Base-by-base conservation (phyloP, 192 early-diverging fungal species). In the Coemansia nantahalensis region DNA sequence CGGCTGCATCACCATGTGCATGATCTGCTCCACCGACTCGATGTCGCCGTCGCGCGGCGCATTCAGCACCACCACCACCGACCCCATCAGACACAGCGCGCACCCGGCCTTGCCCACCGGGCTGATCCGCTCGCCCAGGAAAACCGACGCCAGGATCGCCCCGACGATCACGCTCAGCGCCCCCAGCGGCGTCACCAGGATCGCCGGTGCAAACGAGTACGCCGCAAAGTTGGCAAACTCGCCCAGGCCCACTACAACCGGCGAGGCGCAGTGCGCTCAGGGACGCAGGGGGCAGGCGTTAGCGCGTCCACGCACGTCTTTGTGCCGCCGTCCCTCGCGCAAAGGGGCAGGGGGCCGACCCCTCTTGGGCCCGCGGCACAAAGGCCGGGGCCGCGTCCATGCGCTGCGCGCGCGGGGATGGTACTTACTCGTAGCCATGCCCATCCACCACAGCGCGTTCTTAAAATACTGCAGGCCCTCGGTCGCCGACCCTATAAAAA, bases 171-270 rank as follows among this genome's bases (percentile, higher is more conserved):
- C 92, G 61, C 88, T 91, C 17, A 90, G 78, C 22, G 92, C 91
- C 28, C 94, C 94, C 43, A 97, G 76, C 5, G 94, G 94, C 30
- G 94, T 97, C 5, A 97, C 92, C 38, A 97, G 79, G 64, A 97
- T 94, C 34, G 94, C 92, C 2, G 94, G 94, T 37, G 92, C 93
- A 83, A 90, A 97, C 31, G 90, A 87, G 63, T 97, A 97, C 12
- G 94, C 95, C 3, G 89, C 80, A 80, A 98, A 95, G 77, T 98
- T 98, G 49, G 90, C 89, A 51, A 91, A 77, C 78, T 97, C 94
- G 48, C 94, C 94, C 26, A 92, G 59, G 7, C 86, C 86, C 94
- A 97, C 90, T 91, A 80, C 43, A 62, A 6, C 16, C 41, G 12
- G 11, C n/a, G n/a, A n/a, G n/a, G n/a, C n/a, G n/a, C n/a, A n/a